These are phyloP conservation scores for Dactylellina parvicollis DNA, from an alignment of 2,329 filamentous ascomycete genomes.

Conservation along the genomic window DNA sequence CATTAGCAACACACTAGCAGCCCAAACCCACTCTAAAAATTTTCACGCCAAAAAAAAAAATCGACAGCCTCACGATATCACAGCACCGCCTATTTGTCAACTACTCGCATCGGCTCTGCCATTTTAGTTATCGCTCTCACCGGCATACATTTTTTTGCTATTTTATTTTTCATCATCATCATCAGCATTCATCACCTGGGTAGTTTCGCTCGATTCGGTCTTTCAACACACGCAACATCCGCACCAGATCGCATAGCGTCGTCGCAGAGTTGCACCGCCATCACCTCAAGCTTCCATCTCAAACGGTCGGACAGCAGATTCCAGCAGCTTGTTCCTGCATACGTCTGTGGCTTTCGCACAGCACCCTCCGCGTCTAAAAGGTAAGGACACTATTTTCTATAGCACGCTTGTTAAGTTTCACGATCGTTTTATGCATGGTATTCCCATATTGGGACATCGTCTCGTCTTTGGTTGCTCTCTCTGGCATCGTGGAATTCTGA, in stretches of 20 bases:
- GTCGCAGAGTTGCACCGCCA: slow-evolving; percentile 47
- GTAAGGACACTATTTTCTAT: slow-evolving; percentile 42
- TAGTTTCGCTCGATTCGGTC: slow-evolving; percentile 31
- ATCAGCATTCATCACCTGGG: slow-evolving; percentile 11
- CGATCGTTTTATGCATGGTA: slow-evolving; percentile 33
- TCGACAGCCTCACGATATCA: no score
- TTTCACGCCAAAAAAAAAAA: slow-evolving; percentile 3
- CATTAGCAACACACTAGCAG: no score
- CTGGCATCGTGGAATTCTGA: slow-evolving; percentile 30
- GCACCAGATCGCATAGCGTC: slow-evolving; percentile 8
- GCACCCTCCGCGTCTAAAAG: slow-evolving; percentile 35
- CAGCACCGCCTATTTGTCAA: slow-evolving; percentile 30
- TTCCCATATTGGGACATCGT: slow-evolving; percentile 38
- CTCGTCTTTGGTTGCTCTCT: slow-evolving; percentile 49
- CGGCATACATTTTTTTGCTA: not conserved
- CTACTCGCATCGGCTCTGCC: not conserved
- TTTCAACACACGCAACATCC: slow-evolving; percentile 11
- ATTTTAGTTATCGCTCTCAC: slow-evolving; percentile 8
- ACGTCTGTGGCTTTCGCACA: slow-evolving; percentile 46
- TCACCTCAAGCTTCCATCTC: slow-evolving; percentile 12
- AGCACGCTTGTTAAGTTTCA: slow-evolving; percentile 47
- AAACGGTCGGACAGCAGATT: slow-evolving; percentile 22
- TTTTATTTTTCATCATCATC: no score
- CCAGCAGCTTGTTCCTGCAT: slow-evolving; percentile 36
- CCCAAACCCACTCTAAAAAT: no score